Evolutionary conservation across 2,329 filamentous ascomycete genomes (phyloP).

Genomic region (Fusarium pseudoanthophilum): DNA sequence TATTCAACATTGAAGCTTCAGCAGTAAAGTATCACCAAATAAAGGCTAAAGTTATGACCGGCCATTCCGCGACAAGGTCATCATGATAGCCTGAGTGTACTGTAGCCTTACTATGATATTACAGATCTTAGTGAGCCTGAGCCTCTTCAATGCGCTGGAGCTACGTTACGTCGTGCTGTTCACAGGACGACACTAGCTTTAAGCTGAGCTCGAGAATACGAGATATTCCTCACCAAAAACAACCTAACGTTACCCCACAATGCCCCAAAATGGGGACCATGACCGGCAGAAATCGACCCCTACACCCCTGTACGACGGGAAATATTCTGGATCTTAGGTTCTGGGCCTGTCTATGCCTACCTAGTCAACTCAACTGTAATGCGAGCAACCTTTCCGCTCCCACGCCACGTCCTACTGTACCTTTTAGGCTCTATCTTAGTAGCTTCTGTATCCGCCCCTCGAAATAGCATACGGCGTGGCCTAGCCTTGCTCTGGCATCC

Average conservation of each 20-base stretch:
- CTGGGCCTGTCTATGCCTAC: conserved; percentile 3
- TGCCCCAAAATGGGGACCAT: conserved; percentile 17
- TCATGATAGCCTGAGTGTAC: background rate
- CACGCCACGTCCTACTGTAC: background rate
- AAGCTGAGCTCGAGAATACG: conserved; percentile 34
- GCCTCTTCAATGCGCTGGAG: background rate
- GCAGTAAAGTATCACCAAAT: background rate
- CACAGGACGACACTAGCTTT: conserved; percentile 20
- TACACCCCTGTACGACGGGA: conserved; percentile 18
- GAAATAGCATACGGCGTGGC: conserved; percentile 33
- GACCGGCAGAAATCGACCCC: conserved; percentile 9
- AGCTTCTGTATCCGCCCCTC: conserved; percentile 18
- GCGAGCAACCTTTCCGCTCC: background rate
- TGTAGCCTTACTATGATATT: background rate
- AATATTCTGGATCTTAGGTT: conserved; percentile 33
- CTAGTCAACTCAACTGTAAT: background rate
- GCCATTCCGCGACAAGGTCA: conserved; percentile 4
- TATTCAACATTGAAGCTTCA: background rate
- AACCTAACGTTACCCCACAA: conserved; percentile 37
- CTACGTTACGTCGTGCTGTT: conserved; percentile 28
- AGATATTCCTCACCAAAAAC: conserved; percentile 24
- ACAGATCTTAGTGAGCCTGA: background rate
- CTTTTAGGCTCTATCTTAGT: background rate
- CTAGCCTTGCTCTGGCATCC: conserved; percentile 14
- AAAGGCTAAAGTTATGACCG: background rate